Conservation (phyloP, 768 basidiomycete genomes). For the Russula abietina region DNA sequence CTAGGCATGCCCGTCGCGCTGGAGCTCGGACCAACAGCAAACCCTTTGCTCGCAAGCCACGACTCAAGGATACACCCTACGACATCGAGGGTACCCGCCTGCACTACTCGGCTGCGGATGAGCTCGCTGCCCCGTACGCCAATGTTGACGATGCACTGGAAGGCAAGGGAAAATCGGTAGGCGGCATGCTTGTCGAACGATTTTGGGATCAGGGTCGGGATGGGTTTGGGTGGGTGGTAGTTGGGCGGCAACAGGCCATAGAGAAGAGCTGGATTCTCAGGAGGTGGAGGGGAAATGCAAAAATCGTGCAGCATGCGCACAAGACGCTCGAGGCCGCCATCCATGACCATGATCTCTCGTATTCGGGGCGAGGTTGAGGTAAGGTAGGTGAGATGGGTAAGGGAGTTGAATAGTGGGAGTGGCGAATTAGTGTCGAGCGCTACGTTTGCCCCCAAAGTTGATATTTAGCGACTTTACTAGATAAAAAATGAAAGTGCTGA, state of each 20-base stretch:
- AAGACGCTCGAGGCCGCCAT: constrained; percentile 94
- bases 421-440: constrained; percentile 52
- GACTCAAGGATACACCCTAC: constrained; percentile 92
- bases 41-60: constrained; percentile 84
- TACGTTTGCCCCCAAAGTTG: constrained; percentile 22
- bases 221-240: constrained; percentile 47
- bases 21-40: constrained; percentile 75
- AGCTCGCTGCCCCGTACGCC: constrained; percentile 92
- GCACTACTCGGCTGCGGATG: constrained; percentile 86
- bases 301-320: constrained; percentile 88
- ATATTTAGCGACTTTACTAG: not conserved
- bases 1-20: constrained; percentile 69
- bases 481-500: constrained; percentile 9
- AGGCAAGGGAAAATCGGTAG: constrained; percentile 85
- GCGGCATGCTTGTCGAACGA: constrained; percentile 78
- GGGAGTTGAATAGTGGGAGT: constrained; percentile 82
- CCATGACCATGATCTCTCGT: constrained; percentile 96
- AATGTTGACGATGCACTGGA: constrained; percentile 96
- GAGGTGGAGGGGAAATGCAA: constrained; percentile 75
- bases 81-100: constrained; percentile 89
- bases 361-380: constrained; percentile 97
- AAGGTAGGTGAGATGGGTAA: constrained; percentile 92
- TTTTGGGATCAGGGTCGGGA: constrained; percentile 60
- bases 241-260: constrained; percentile 72
- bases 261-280: constrained; percentile 67